phyloP scores from a whole-genome alignment of 2,329 filamentous ascomycete species.

The Penicillium sp. region DNA sequence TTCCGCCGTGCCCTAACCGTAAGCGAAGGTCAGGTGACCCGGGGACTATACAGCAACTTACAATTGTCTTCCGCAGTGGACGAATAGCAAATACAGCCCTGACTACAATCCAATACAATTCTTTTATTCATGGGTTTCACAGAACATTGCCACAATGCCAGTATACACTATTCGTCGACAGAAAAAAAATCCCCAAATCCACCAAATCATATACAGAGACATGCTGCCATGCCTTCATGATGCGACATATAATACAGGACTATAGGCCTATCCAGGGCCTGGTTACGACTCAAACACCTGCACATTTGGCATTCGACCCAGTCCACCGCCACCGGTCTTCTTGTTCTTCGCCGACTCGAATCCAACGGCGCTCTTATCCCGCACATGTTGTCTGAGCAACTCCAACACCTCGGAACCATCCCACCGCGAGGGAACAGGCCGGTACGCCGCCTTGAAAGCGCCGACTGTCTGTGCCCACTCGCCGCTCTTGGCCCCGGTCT shows the following conservation, averaged over 20 bases:
- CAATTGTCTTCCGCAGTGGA: too few species aligned
- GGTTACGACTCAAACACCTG: slow-evolving; percentile 41
- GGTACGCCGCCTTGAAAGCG: slow-evolving; percentile 88
- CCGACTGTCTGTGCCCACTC: slow-evolving; percentile 98
- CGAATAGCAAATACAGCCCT: too few species aligned
- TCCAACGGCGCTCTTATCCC: slow-evolving; percentile 58
- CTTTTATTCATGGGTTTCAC: too few species aligned
- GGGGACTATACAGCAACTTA: slow-evolving; percentile 10
- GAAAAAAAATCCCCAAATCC: too few species aligned
- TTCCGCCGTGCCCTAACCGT: slow-evolving; percentile 31
- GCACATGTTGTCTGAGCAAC: slow-evolving; percentile 77
- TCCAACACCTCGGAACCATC: slow-evolving; percentile 73
- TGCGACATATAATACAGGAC: too few species aligned
- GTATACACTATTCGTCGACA: too few species aligned
- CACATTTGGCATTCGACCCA: slow-evolving; percentile 51
- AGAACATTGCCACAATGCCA: too few species aligned
- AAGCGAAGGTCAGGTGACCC: slow-evolving; percentile 37
- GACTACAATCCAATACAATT: too few species aligned
- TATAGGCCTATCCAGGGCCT: too few species aligned
- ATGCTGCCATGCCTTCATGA: too few species aligned
- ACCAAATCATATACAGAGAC: too few species aligned
- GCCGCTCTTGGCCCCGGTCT: slow-evolving; percentile 57
- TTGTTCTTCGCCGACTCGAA: slow-evolving; percentile 41
- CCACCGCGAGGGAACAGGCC: slow-evolving; percentile 86
- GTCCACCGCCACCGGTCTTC: slow-evolving; percentile 37